Percentiles rank a stretch among this genome's conserved stretches.
These are phyloP conservation scores for sorghum (Sorghum bicolor) DNA, from an alignment of 176 grass and related monocot genomes.

Conservation along the genomic window DNA sequence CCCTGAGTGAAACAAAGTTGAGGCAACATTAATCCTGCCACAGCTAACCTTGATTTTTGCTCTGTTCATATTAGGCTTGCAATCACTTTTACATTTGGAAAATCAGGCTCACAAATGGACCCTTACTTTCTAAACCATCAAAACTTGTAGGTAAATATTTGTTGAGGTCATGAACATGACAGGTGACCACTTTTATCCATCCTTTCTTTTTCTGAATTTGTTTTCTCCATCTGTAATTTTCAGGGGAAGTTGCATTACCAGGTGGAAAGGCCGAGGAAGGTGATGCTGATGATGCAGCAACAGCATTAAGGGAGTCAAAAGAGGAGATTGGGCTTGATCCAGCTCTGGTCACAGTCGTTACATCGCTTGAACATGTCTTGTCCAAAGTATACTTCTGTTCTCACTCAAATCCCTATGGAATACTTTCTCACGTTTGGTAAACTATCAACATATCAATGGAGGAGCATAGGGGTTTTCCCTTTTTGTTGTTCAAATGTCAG, in stretches of 20 bases:
- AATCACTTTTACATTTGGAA: not conserved
- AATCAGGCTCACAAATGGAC: slow-evolving; percentile 7
- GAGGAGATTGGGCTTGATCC: slow-evolving; percentile 74
- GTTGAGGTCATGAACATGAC: not conserved
- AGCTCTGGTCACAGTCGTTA: slow-evolving; percentile 48
- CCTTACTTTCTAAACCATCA: not conserved
- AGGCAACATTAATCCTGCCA: not conserved
- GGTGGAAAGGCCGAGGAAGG: slow-evolving; percentile 71
- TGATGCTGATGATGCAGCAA: slow-evolving; percentile 60
- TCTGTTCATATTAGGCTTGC: slow-evolving; percentile 6
- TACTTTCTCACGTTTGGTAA: not conserved
- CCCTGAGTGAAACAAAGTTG: not conserved
- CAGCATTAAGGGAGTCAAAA: slow-evolving; percentile 61
- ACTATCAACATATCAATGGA: not conserved
- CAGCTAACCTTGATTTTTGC: not conserved
- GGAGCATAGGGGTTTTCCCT: not conserved
- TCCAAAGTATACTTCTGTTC: slow-evolving; percentile 41
- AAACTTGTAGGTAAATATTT: not conserved
- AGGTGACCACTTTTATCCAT: not conserved
- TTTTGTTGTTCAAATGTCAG: not conserved
- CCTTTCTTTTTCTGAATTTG: not conserved
- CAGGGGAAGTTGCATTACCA: slow-evolving; percentile 76
- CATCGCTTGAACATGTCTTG: slow-evolving; percentile 58
- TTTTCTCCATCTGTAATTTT: slow-evolving; percentile 9
- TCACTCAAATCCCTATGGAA: not conserved